Conservation (phyloP, 2,329 filamentous ascomycete species). For the Xylariaceae sp. region DNA sequence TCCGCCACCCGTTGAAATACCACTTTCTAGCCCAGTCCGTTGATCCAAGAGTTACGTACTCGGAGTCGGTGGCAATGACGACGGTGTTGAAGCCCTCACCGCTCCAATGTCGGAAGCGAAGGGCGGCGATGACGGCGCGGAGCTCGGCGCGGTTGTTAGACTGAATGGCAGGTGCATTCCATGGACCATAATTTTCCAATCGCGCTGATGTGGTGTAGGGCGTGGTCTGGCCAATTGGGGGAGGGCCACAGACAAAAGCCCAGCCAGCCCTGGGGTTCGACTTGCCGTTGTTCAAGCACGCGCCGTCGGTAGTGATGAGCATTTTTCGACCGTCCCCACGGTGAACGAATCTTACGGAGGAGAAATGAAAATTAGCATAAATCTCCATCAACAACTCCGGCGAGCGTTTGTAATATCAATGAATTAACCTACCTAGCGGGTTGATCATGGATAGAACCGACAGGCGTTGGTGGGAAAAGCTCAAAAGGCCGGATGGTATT, state of each 20-base stretch:
- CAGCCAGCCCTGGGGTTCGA: slow-evolving; percentile 37
- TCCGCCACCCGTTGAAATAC: slow-evolving; percentile 42
- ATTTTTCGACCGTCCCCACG: slow-evolving; percentile 26
- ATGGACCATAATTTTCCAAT: slow-evolving; percentile 41
- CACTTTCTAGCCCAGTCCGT: slow-evolving; percentile 41
- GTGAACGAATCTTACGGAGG: slow-evolving; percentile 30
- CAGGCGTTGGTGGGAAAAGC: slow-evolving; percentile 22
- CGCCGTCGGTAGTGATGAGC: slow-evolving; percentile 43
- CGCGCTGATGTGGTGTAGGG: slow-evolving; percentile 25
- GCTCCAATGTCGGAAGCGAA: slow-evolving; percentile 41
- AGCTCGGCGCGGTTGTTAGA: slow-evolving; percentile 52
- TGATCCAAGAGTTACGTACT: slow-evolving; percentile 43
- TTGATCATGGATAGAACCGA: not conserved
- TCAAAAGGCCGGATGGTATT: slow-evolving; percentile 21
- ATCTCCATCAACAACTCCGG: not conserved
- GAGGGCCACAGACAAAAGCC: slow-evolving; percentile 32
- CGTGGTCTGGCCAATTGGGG: slow-evolving; percentile 5
- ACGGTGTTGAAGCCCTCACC: slow-evolving; percentile 37
- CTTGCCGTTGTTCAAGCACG: slow-evolving; percentile 40
- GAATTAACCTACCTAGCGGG: slow-evolving; percentile 21
- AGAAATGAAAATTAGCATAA: slow-evolving; percentile 4
- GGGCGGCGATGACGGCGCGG: slow-evolving; percentile 47
- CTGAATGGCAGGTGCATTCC: slow-evolving; percentile 32
- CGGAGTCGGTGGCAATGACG: slow-evolving; percentile 50
- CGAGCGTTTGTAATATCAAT: not conserved